Evolutionary conservation across 2,329 filamentous ascomycete genomes (phyloP), one percentile per base, ranked within the genome.

Genomic region (Diaporthe sp.): DNA sequence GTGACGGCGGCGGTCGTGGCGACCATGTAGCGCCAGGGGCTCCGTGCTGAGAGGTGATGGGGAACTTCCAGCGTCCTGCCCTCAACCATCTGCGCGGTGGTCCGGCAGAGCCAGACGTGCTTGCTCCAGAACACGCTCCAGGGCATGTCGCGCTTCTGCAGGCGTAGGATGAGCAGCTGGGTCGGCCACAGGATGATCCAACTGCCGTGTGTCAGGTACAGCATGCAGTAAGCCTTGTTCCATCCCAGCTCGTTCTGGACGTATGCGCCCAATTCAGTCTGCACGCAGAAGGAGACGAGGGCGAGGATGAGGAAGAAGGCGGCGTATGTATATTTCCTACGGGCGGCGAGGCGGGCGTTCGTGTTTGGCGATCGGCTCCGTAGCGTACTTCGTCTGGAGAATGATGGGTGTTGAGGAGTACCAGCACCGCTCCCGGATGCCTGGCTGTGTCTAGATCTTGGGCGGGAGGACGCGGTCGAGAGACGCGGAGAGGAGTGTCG

Each of bases 181-280:
- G 90, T 85, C 0, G 96, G 96, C 95, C 95, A 99, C 33, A 99
- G 89, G 66, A 98, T 85, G 13, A 92, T 84, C 97, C 97, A 99
- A 2, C 95, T 98, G 72, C 96, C 94, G 85, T 99, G 97, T 15
- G 97, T 99, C 78, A 99, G 89, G 85, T 97, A 98, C 88, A 99
- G 91, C 97, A 99, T 99, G 87, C 95, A 97, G 86, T 98, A 99
- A n/a, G 97, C 95, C 87, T 99, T 99, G 85, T 97, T 91, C 97
- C 97, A 99, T 77, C 94, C 92, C 77, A 98, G 85, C 75, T 97
- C 92, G 82, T 96, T 93, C 86, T 98, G 96, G 76, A 99, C 97
- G 85, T 98, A 96, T 13, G 97, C 92, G 15, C 96, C 96, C 71
- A 97, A 95, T 87, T 98, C 96, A 4, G 97, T 98, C 89, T 99